Conservation (phyloP, 306 rosid genomes). For the Carpinus viminea region DNA sequence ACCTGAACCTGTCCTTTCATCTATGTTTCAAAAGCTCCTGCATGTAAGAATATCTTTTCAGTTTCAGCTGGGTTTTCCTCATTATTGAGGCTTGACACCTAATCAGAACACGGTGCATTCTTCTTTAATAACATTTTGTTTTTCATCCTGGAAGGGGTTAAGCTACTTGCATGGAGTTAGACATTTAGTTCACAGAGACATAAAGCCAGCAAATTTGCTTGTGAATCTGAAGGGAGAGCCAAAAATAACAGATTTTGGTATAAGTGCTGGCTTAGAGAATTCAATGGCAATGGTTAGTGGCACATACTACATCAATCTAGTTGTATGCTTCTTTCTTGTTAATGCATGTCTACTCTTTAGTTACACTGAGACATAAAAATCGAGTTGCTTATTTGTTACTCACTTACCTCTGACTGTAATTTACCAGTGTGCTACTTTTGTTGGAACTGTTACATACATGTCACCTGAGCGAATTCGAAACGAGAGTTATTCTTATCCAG, state of each 20-base stretch:
- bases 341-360: constrained; percentile 4
- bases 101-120: background rate
- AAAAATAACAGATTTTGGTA: constrained; percentile 91
- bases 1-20: constrained; percentile 83
- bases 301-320: constrained; percentile 6
- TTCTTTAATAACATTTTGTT: constrained; percentile 16
- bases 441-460: constrained; percentile 96
- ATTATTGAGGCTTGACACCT: constrained; percentile 15
- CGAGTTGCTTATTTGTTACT: constrained; percentile 4
- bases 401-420: constrained; percentile 23
- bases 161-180: constrained; percentile 89
- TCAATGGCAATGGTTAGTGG: constrained; percentile 92
- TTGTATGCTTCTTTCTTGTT: constrained; percentile 4
- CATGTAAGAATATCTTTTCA: constrained; percentile 44
- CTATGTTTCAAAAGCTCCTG: constrained; percentile 89
- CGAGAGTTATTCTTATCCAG: constrained; percentile 93
- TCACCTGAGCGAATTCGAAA: constrained; percentile 98
- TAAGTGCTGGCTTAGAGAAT: constrained; percentile 97
- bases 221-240: constrained; percentile 96
- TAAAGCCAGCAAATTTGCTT: constrained; percentile 94
- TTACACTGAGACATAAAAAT: background rate
- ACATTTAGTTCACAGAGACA: constrained; percentile 94
- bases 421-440: constrained; percentile 90
- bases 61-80: constrained; percentile 24
- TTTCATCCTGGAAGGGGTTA: constrained; percentile 64